Conservation (phyloP, 2,329 filamentous ascomycete genomes). For the Westerdykella sp. region DNA sequence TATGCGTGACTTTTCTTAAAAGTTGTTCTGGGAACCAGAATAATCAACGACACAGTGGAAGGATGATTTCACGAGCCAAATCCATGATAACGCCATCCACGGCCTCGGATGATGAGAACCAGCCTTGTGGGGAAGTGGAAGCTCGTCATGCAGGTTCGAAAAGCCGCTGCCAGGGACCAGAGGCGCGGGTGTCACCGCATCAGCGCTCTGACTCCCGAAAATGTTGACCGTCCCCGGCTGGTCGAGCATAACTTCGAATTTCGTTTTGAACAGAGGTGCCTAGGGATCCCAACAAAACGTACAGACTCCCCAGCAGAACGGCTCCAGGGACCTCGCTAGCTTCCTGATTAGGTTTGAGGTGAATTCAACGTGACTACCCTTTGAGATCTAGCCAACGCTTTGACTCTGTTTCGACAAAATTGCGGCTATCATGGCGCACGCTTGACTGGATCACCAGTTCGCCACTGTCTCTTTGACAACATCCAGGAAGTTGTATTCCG, state of each 20-base stretch:
- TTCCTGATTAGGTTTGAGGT: conserved; percentile 19
- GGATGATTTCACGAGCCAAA: background rate
- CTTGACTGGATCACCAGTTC: conserved; percentile 5
- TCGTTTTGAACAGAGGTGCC: conserved; percentile 15
- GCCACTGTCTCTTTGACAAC: conserved; percentile 12
- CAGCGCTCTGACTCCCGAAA: conserved; percentile 22
- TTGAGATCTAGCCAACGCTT: conserved; percentile 17
- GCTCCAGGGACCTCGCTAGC: conserved; percentile 19
- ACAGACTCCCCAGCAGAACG: conserved; percentile 18
- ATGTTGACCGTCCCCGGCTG: conserved; percentile 11
- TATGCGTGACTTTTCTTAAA: background rate
- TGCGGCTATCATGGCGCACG: conserved; percentile 11
- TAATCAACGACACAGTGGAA: background rate
- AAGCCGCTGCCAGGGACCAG: conserved; percentile 26
- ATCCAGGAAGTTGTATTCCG: too few species aligned
- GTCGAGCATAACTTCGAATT: conserved; percentile 28
- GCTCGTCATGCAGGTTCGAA: background rate
- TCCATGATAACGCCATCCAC: background rate
- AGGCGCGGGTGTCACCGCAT: conserved; percentile 15
- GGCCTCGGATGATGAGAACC: conserved; percentile 4
- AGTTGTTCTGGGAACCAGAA: background rate
- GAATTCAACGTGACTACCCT: conserved; percentile 15
- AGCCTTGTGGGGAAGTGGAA: conserved; percentile 27
- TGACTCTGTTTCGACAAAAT: conserved; percentile 25
- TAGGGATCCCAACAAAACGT: conserved; percentile 18